Percentiles rank a stretch among this genome's conserved stretches.
Conservation (phyloP, 352 stramenopile species). For the Aphanomyces euteiches region DNA sequence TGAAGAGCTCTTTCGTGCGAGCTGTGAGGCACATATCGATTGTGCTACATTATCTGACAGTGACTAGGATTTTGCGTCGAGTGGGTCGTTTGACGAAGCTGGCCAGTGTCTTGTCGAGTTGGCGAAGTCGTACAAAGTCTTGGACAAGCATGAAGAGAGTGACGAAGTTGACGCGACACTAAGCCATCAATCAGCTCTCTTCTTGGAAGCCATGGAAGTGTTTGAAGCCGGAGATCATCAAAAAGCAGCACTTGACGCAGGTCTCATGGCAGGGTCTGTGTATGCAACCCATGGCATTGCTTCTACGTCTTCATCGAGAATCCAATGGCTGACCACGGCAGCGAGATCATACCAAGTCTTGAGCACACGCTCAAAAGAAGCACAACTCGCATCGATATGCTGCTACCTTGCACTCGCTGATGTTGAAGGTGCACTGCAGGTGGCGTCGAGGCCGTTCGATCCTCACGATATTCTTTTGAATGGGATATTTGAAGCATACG, state of each 20-base stretch:
- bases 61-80: neutral
- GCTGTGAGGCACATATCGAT: conserved; percentile 3
- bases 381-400: neutral
- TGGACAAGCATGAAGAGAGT: neutral
- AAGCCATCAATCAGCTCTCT: neutral
- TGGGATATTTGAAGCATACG: conserved; percentile 25
- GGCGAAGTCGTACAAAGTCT: neutral
- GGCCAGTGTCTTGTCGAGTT: conserved; percentile 14
- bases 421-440: neutral
- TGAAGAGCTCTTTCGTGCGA: conserved; percentile 8
- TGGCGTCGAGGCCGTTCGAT: neutral
- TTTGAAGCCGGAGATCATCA: conserved; percentile 1
- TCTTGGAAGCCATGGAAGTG: neutral
- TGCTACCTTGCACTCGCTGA: neutral
- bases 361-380: neutral
- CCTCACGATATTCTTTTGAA: conserved; percentile 12
- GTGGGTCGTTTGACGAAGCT: conserved; percentile 16
- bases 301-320: neutral
- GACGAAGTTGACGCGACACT: neutral
- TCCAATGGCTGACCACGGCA: neutral
- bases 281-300: neutral
- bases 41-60: neutral
- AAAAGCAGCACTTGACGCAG: neutral
- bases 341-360: neutral
- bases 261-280: neutral